Conservation (phyloP, 1,284 basidiomycete genomes). For the Pseudomicrostroma phylloplanum region DNA sequence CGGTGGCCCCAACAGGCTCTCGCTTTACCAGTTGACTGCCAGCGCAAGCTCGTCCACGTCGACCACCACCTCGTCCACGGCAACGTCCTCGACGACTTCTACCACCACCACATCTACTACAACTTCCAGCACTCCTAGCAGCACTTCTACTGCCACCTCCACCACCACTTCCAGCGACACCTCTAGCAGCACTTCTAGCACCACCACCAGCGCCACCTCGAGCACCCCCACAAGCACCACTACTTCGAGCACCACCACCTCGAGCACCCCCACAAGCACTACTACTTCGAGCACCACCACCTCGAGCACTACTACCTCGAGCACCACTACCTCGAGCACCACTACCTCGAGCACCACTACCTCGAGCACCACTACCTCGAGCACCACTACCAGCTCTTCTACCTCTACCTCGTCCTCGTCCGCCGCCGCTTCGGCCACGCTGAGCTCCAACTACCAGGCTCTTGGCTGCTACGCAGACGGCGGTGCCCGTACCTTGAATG, state of each 20-base stretch:
- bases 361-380: slow-evolving; percentile 5
- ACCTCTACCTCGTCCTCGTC: slow-evolving; percentile 3
- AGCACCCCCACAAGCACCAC: background rate
- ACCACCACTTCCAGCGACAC: background rate
- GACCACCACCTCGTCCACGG: slow-evolving; percentile 6
- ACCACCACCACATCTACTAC: background rate
- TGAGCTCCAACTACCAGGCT: background rate
- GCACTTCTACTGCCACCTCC: too few species aligned
- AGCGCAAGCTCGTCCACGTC: slow-evolving; percentile 50
- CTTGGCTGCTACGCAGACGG: slow-evolving; percentile 14
- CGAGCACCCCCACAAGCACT: slow-evolving; percentile 37
- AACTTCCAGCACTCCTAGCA: background rate
- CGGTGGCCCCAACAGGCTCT: slow-evolving; percentile 15
- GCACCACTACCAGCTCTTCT: slow-evolving; percentile 8
- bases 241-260: background rate
- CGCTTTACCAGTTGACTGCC: slow-evolving; percentile 58
- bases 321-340: slow-evolving; percentile 3
- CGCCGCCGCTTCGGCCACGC: slow-evolving; percentile 1
- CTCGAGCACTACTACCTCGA: slow-evolving; percentile 2
- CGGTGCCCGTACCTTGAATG: background rate
- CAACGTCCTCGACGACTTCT: background rate
- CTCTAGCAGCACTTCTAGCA: too few species aligned
- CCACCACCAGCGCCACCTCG: too few species aligned
- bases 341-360: slow-evolving; percentile 9
- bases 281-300: slow-evolving; percentile 37